Base-by-base conservation (phyloP, 495 filamentous ascomycete genomes). In the Monascus purpureus region DNA sequence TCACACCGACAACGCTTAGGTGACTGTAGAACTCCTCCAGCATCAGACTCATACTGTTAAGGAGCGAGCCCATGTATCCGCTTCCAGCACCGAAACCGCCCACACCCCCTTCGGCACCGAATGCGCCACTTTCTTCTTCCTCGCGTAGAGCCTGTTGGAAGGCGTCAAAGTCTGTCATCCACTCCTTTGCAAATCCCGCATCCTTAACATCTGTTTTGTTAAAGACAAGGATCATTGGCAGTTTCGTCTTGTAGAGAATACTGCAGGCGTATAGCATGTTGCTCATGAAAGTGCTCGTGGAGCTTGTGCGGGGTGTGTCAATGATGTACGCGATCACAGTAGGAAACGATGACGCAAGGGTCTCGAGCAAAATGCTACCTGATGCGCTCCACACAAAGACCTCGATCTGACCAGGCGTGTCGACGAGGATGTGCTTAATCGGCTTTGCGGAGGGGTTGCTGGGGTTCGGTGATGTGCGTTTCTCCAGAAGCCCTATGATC, bases 241-340 rank as follows among this genome's bases (percentile, higher is more conserved):
- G 66, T 48, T 90, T 92, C 6, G 87, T 96, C 63, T 96, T 96
- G 70, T 97, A 97, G 1, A 97, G 68, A 37, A 97, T 97, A 47
- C 77, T 84, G 68, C 90, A 95, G 2, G 90, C 90, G 53, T 97
- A 96, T 14, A 97, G 75, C 90, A 97, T 97, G 63, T 97, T 97
- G 52, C 77, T 84, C 92, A 97, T 96, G 55, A 97, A 97, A 0
- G 92, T 96, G 38, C 75, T 81, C 6, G 90, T 96, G 26, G 84
- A 88, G 30, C 78, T 78, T 11, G 84, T 86, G 17, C 90, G 75
- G 3, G 90, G 92, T 1, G 90, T 97, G 54, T 97, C 90, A 52
- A 97, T 88, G 25, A 97, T 75, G 52, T 97, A 97, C 41, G 90
- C 90, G 39, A 97, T 80, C 1, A 97, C 84, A 0, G 90, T 96